Base-by-base conservation (phyloP, 805 yeast genomes). In the Wickerhamomyces pijperi region DNA sequence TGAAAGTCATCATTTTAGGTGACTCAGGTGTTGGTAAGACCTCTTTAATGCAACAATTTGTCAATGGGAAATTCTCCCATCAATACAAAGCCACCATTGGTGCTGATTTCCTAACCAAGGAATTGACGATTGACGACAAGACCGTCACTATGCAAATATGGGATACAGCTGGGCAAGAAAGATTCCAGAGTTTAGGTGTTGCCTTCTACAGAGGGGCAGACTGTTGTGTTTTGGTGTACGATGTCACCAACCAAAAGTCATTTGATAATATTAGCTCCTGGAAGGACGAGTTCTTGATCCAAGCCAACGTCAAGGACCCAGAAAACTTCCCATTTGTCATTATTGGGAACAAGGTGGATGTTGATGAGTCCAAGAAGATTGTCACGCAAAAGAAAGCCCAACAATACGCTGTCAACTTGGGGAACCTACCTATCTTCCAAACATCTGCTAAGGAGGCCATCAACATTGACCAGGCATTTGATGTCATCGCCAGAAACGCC, bases 101-200 rank as follows among this genome's bases (percentile, higher is more conserved):
- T 9, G 97, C 97, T 2, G 97, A 92, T 59, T 90, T 90, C 58
- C 70, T 87, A 46, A 90, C 97, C 31, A 90, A 88, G 60, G 97
- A 90, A 53, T 75, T 90, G 43, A 65, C 71, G 20, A 74, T 92
- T 42, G 97, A 92, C 58, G 92, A 82, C 59, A 54, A 56, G 42
- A 52, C 63, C 13, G 71, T 67, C 14, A 65, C 70, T 5, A 61
- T 65, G 63, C 90, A 83, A 63, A 82, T 92, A 40, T 90, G 98
- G 98, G 98, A 90, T 57, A 90, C 98, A 34, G 97, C 97, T 7
- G 98, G 98, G 29, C 98, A 90, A 66, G 98, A 90, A 62, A 73
- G 98, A 53, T 90, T 90, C 70, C 97, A 92, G 63, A 81, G 94
- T 42, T 68, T 90, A 45, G 97, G 97, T 14, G 97, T 90, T 34